Evolutionary conservation across 805 yeast species (phyloP), one percentile per base, ranked within the genome.

Genomic region (Cyberlindnera mrakii): DNA sequence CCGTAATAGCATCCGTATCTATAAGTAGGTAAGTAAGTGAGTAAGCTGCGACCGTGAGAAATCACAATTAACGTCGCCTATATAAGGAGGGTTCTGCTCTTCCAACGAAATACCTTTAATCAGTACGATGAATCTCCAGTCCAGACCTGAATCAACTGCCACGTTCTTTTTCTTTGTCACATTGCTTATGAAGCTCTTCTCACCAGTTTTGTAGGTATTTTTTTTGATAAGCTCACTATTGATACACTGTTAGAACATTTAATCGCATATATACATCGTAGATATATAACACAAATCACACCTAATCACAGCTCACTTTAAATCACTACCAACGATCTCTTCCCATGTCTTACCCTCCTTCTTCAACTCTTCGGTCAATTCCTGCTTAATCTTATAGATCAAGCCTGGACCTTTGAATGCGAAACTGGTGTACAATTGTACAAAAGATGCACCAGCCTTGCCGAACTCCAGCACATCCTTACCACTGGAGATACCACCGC

Each of bases 401-500:
- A 86, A 68, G 3, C 95, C 96, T 1, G 97, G 96, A 1, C 98
- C 98, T 58, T 79, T 80, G 70, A 87, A 91, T 0, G 95, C 96
- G 62, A 86, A 86, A 2, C 95, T 80, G 3, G 98, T 90, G 67
- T 89, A 88, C 42, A 89, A 62, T 64, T 91, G 85, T 39, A 91
- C 79, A 60, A 81, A 85, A n/a, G 84, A 74, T 13, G 98, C 98
- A 45, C 98, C 98, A 1, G 96, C 96, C 57, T 78, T 79, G 30
- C 93, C 96, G 63, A 82, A 91, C 52, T 90, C 97, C 39, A 90
- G 67, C 0, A 90, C 97, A 59, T 91, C 98, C 50, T 79, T 72
- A 43, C 96, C 98, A 19, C 71, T 66, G n/a, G 83, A 71, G 52
- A 91, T 88, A 51, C 98, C 98, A 44, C 98, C 98, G 65, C 96